Conservation (phyloP, 352 stramenopile genomes). For the Pythium coloratum region DNA sequence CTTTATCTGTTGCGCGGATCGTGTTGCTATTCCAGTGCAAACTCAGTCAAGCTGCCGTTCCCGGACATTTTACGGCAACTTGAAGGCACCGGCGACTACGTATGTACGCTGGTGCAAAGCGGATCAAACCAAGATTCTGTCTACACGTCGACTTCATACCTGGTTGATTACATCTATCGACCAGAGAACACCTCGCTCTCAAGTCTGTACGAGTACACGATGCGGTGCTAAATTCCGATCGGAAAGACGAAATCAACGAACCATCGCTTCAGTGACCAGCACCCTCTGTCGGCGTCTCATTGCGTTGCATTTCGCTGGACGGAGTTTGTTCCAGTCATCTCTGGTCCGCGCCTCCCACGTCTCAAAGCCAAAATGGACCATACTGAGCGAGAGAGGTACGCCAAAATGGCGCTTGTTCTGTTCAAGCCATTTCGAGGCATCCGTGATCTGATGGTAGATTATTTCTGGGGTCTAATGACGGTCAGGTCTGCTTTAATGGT, state of each 20-base stretch:
- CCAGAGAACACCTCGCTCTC: not conserved
- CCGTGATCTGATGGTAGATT: conserved; percentile 7
- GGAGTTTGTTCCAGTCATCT: conserved; percentile 11
- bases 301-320: conserved; percentile 10
- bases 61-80: conserved; percentile 12
- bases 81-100: conserved; percentile 7
- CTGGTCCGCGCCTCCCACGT: conserved; percentile 1
- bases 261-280: not conserved
- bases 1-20: conserved; percentile 18
- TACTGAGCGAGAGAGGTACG: conserved; percentile 8
- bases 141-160: not conserved
- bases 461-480: too few species aligned
- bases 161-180: conserved; percentile 17
- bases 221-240: conserved; percentile 7
- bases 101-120: conserved; percentile 7
- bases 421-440: conserved; percentile 17
- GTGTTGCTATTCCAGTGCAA: conserved; percentile 18
- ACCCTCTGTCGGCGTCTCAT: conserved; percentile 12
- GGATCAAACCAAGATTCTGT: not conserved
- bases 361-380: not conserved
- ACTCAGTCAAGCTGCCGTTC: conserved; percentile 5
- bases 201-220: conserved; percentile 11
- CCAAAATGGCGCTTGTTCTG: conserved; percentile 14
- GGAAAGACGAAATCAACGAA: not conserved
- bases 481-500: too few species aligned